phyloP scores from a whole-genome alignment of 495 filamentous ascomycete genomes.

The Acidomyces sp. region DNA sequence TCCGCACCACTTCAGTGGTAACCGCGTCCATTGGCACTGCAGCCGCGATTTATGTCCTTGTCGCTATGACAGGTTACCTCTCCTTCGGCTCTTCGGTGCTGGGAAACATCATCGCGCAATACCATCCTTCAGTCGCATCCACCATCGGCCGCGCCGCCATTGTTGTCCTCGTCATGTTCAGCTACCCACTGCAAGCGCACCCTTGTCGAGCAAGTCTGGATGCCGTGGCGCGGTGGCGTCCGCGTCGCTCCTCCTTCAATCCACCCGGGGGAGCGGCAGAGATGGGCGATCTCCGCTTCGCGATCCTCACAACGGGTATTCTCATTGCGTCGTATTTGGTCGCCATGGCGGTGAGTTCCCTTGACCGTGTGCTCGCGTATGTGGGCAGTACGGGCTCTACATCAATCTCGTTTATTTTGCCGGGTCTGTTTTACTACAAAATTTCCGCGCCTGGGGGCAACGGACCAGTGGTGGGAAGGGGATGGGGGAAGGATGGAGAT shows the following conservation, averaged over 20 bases:
- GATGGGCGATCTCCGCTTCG: constrained; percentile 83
- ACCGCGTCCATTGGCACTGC: constrained; percentile 70
- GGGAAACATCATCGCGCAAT: constrained; percentile 92
- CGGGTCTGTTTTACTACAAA: constrained; percentile 95
- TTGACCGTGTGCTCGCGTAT: constrained; percentile 85
- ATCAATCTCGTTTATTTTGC: constrained; percentile 89
- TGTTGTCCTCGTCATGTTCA: constrained; percentile 93
- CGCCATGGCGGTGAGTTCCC: constrained; percentile 77
- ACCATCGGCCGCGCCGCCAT: constrained; percentile 92
- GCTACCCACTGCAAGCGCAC: constrained; percentile 88
- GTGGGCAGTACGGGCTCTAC: constrained; percentile 91
- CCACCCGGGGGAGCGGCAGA: constrained; percentile 19
- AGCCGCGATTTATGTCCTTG: constrained; percentile 68
- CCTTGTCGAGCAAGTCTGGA: constrained; percentile 88
- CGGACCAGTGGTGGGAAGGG: constrained; percentile 66
- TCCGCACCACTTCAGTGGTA: constrained; percentile 68
- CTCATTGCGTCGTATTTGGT: constrained; percentile 72
- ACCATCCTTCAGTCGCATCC: constrained; percentile 60
- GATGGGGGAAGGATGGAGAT: constrained; percentile 74
- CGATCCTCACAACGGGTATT: constrained; percentile 72
- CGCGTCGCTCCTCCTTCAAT: constrained; percentile 30
- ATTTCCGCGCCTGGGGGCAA: constrained; percentile 76
- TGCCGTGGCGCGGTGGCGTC: constrained; percentile 85
- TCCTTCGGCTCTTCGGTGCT: constrained; percentile 77
- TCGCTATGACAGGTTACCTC: constrained; percentile 88